These are phyloP conservation scores for Debaryomyces sp. DNA, from an alignment of 1,139 yeast genomes.

Conservation along the genomic window DNA sequence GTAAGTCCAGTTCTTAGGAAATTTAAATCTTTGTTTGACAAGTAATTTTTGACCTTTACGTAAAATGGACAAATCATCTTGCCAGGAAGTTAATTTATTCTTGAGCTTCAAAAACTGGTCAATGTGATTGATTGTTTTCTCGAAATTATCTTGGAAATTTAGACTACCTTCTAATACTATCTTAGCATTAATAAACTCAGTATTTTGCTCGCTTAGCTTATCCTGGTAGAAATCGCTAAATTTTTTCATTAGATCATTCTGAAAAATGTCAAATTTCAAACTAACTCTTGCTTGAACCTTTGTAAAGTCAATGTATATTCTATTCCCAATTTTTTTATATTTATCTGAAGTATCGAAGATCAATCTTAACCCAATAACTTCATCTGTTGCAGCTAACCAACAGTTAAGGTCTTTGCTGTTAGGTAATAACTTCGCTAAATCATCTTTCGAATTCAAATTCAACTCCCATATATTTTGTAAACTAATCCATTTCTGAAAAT, in stretches of 20 bases:
- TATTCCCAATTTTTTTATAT: slow-evolving; percentile 37
- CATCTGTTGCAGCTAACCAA: slow-evolving; percentile 54
- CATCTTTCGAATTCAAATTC: slow-evolving; percentile 24
- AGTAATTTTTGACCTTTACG: slow-evolving; percentile 49
- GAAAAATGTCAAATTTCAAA: slow-evolving; percentile 60
- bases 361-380: slow-evolving; percentile 46
- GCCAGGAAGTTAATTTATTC: slow-evolving; percentile 30
- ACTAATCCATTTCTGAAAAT: slow-evolving; percentile 54
- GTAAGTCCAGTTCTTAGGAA: slow-evolving; percentile 60
- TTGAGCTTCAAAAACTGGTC: slow-evolving; percentile 19
- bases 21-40: slow-evolving; percentile 46
- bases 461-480: slow-evolving; percentile 65
- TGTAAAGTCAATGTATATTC: slow-evolving; percentile 46
- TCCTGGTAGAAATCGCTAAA: slow-evolving; percentile 43
- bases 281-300: slow-evolving; percentile 58
- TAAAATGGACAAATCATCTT: slow-evolving; percentile 23
- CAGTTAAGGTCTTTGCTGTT: slow-evolving; percentile 31
- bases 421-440: slow-evolving; percentile 23
- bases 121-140: slow-evolving; percentile 20
- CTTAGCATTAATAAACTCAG: slow-evolving; percentile 18
- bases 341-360: slow-evolving; percentile 46
- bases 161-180: slow-evolving; percentile 21
- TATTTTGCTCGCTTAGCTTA: slow-evolving; percentile 16
- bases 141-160: slow-evolving; percentile 19
- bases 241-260: slow-evolving; percentile 43